Evolutionary conservation across 192 early-diverging fungal genomes (phyloP).

Genomic region (Coemansia sp.): DNA sequence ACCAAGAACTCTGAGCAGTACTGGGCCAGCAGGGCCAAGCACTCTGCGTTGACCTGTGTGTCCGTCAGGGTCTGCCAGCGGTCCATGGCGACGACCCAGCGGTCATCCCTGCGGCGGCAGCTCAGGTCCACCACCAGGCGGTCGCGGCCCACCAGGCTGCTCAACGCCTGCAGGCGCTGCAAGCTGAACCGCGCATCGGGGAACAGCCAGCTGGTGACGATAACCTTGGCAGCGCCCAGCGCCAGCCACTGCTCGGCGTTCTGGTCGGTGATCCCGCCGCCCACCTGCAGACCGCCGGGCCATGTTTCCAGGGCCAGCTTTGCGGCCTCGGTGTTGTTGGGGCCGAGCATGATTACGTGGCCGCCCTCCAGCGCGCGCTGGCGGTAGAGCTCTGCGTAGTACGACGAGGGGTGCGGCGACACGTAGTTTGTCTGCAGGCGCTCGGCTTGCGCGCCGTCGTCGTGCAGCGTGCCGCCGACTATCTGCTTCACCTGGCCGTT

Average conservation of each 20-base stretch:
- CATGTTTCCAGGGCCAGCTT: conserved; percentile 77
- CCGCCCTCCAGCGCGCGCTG: conserved; percentile 70
- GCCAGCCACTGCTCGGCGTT: conserved; percentile 89
- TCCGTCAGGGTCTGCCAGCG: conserved; percentile 97
- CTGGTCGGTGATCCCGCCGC: conserved; percentile 86
- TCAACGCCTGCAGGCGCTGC: conserved; percentile 58
- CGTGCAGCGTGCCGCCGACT: conserved; percentile 88
- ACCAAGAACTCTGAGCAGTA: conserved; percentile 90
- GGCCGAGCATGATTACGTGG: conserved; percentile 95
- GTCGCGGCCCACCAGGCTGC: conserved; percentile 54
- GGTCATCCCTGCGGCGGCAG: conserved; percentile 64
- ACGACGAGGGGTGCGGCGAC: conserved; percentile 70
- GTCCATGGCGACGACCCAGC: conserved; percentile 97
- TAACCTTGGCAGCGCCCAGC: conserved; percentile 88
- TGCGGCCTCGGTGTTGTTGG: conserved; percentile 83
- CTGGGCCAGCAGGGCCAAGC: conserved; percentile 56
- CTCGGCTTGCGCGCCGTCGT: conserved; percentile 43
- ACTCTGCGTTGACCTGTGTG: conserved; percentile 67
- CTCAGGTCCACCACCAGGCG: conserved; percentile 66
- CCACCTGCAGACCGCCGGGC: conserved; percentile 88
- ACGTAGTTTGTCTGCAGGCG: conserved; percentile 91
- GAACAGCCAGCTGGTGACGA: conserved; percentile 95
- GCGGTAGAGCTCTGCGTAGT: conserved; percentile 83
- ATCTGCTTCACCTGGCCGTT: conserved; percentile 98
- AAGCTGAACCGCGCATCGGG: conserved; percentile 68